phyloP scores from a whole-genome alignment of 2,329 filamentous ascomycete genomes.

The Fusarium tupiense region DNA sequence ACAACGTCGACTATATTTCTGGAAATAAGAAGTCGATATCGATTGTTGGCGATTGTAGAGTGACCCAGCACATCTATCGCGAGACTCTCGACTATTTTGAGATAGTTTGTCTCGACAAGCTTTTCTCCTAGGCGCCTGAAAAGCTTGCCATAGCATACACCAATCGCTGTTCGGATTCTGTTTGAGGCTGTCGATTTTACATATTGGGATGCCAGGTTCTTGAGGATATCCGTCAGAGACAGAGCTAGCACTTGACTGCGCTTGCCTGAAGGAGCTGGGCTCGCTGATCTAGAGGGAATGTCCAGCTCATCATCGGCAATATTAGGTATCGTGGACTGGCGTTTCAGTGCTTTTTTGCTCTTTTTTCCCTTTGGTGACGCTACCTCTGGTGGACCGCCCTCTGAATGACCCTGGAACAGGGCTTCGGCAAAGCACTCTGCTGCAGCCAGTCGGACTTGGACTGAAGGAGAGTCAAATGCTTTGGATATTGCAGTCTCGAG shows the following conservation, averaged over 20 bases:
- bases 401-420: conserved; percentile 79
- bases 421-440: conserved; percentile 85
- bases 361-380: conserved; percentile 74
- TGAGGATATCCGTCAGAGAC: conserved; percentile 80
- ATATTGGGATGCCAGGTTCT: conserved; percentile 83
- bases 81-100: conserved; percentile 82
- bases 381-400: conserved; percentile 59
- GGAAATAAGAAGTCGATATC: conserved; percentile 86
- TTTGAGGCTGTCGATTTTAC: conserved; percentile 81
- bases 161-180: conserved; percentile 81
- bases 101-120: conserved; percentile 84
- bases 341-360: conserved; percentile 67
- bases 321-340: conserved; percentile 67
- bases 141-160: conserved; percentile 86
- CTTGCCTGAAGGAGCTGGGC: conserved; percentile 73
- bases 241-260: conserved; percentile 79
- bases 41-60: conserved; percentile 79
- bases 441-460: conserved; percentile 83
- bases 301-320: conserved; percentile 79
- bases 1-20: conserved; percentile 86
- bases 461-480: conserved; percentile 79
- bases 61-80: conserved; percentile 83
- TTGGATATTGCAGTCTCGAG: conserved; percentile 86
- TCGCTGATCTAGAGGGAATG: conserved; percentile 72
- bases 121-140: conserved; percentile 82